A percentile compares a stretch with the other conserved stretches of the same genome.
Evolutionary conservation across 2,329 filamentous ascomycete genomes (phyloP).

Genomic region (Calonectria hongkongensis): DNA sequence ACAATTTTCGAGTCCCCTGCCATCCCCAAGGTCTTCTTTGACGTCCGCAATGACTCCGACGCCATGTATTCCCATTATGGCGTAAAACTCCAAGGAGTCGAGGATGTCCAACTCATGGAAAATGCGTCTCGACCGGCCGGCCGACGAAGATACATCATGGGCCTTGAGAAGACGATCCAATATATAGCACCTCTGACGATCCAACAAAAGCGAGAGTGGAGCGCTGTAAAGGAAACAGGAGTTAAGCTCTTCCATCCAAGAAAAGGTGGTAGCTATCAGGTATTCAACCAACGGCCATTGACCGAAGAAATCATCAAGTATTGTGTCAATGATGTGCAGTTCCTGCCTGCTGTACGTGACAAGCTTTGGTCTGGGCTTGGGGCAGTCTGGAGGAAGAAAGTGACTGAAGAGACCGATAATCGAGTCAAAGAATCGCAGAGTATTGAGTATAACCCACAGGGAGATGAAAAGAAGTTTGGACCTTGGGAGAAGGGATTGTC

Average conservation of each 20-base stretch:
- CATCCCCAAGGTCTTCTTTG: constrained; percentile 71
- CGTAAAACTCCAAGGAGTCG: constrained; percentile 65
- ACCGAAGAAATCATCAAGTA: constrained; percentile 62
- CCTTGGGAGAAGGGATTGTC: constrained; percentile 20
- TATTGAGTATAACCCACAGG: constrained; percentile 45
- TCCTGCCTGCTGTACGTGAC: constrained; percentile 61
- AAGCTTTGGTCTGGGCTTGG: constrained; percentile 53
- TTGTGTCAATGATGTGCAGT: constrained; percentile 67
- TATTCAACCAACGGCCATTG: constrained; percentile 69
- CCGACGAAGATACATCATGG: constrained; percentile 13
- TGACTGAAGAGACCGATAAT: constrained; percentile 51
- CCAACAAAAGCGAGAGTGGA: constrained; percentile 51
- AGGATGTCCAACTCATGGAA: constrained; percentile 76
- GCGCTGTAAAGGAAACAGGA: constrained; percentile 61
- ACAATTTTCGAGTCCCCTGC: constrained; percentile 22
- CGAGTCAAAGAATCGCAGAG: constrained; percentile 58
- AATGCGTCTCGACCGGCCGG: constrained; percentile 53
- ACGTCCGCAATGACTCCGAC: constrained; percentile 75
- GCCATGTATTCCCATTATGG: constrained; percentile 68
- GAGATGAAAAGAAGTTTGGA: constrained; percentile 4
- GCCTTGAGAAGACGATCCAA: constrained; percentile 28
- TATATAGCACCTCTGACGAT: constrained; percentile 18
- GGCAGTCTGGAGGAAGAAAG: constrained; percentile 44
- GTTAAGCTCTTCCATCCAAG: constrained; percentile 62
- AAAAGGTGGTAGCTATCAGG: constrained; percentile 65